Conservation (phyloP, 352 stramenopile species). For the Globisporangium ultimum region DNA sequence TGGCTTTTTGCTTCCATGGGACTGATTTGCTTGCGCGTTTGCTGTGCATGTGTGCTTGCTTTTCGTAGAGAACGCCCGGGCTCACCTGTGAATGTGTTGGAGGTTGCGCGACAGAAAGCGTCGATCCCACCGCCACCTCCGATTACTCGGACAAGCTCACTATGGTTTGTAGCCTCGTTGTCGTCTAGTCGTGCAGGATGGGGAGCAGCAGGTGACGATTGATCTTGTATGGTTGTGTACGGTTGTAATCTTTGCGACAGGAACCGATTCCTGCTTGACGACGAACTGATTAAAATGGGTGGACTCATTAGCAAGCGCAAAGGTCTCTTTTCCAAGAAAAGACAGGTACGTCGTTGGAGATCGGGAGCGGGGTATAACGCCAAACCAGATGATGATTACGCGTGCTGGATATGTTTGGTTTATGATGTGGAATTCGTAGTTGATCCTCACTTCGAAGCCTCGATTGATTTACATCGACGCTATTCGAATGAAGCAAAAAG, state of each 20-base stretch:
- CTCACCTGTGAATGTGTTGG: conserved; percentile 59
- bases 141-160: conserved; percentile 66
- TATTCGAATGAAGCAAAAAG: conserved; percentile 90
- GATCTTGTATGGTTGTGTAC: neutral
- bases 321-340: conserved; percentile 87
- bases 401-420: neutral
- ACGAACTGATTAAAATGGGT: conserved; percentile 85
- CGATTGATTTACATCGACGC: conserved; percentile 89
- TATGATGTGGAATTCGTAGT: conserved; percentile 15
- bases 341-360: conserved; percentile 33
- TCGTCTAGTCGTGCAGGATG: neutral
- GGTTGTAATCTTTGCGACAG: conserved; percentile 8
- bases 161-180: conserved; percentile 38
- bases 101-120: conserved; percentile 77
- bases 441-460: conserved; percentile 84
- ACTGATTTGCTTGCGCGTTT: neutral
- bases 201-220: neutral
- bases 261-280: conserved; percentile 84
- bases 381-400: neutral
- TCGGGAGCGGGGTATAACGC: too few species aligned
- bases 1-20: neutral
- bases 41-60: conserved; percentile 4
- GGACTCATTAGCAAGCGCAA: conserved; percentile 88
- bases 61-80: conserved; percentile 23
- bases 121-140: conserved; percentile 50